Evolutionary conservation across 78 protist species (phyloP).

Genomic region (Emiliania huxleyi): DNA sequence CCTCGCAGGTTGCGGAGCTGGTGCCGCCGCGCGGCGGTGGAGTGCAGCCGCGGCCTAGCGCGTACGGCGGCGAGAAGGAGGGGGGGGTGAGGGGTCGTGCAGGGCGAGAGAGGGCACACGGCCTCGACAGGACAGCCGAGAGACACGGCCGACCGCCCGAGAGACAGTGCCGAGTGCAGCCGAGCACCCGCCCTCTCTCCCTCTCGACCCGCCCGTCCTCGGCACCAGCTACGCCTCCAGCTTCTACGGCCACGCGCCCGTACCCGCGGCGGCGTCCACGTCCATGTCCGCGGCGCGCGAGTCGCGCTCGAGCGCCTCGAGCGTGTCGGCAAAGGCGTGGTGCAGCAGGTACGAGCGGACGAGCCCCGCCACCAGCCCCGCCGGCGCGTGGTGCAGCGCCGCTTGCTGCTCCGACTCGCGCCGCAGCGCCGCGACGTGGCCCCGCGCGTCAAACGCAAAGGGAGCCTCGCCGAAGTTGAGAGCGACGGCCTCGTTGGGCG

Average conservation of each 20-base stretch:
- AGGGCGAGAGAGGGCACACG: too few species aligned
- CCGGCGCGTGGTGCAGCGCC: neutral
- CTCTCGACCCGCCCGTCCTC: neutral
- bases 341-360: neutral
- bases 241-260: neutral
- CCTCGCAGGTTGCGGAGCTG: too few species aligned
- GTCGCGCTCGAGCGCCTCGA: neutral
- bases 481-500: neutral
- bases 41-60: too few species aligned
- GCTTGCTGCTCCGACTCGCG: neutral
- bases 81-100: too few species aligned
- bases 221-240: neutral
- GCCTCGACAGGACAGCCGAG: too few species aligned
- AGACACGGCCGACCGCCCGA: too few species aligned
- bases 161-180: neutral
- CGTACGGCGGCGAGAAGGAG: too few species aligned
- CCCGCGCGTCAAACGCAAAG: neutral
- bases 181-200: neutral
- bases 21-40: too few species aligned
- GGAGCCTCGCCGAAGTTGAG: slow-evolving; percentile 28
- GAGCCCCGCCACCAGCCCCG: neutral
- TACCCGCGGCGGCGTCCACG: neutral
- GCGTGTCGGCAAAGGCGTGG: neutral
- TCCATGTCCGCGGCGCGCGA: neutral
- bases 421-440: neutral